Evolutionary conservation across 225 moss, liverwort and hornwort species (phyloP), one percentile per base, ranked within the genome.

Genomic region (Marchantia polymorpha): DNA sequence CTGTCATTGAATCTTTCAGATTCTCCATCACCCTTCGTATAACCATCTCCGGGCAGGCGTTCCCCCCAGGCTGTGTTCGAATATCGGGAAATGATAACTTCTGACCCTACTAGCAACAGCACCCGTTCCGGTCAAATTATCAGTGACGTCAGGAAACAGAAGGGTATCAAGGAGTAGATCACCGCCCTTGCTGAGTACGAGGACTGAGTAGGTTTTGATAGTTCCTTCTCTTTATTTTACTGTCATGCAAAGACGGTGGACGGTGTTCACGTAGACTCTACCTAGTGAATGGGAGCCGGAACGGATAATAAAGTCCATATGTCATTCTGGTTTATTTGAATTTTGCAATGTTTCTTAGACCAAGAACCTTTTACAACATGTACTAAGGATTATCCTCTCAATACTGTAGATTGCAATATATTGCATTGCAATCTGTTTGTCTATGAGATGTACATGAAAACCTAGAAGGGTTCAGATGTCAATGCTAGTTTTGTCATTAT

Each of bases 21-120:
- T 85, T 88, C 65, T 88, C 88, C 23, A 39, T 81, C 10, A 80
- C 88, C 7, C 81, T 88, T 11, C 82, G 88, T 65, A 83, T 80
- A 8, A 81, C 88, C 0, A 88, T 85, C 16, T 88, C 88, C 8
- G 88, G 88, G 22, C 85, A 85, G 85, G 88, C 85, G 7, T 88
- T 88, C 29, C n/a, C 88, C 88, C 17, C 88, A 88, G 73, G 82
- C 83, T 20, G 88, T 88, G 54, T 88, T 88, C 14, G 88, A 88
- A 59, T 85, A 88, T 31, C 85, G 85, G 88, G 85, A 88, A 31
- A 83, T 88, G 85, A 85, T 88, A 83, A 52, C 29, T 46, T 78
- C 68, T n/a, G 88, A 88, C 31, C 88, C 88, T 1, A 77, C 67
- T 25, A 75, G 85, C 54, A 0, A 0, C 19, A 61, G 71, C 17